These are phyloP conservation scores for Yueomyces sinensis DNA, from an alignment of 805 yeast species.

Conservation along the genomic window DNA sequence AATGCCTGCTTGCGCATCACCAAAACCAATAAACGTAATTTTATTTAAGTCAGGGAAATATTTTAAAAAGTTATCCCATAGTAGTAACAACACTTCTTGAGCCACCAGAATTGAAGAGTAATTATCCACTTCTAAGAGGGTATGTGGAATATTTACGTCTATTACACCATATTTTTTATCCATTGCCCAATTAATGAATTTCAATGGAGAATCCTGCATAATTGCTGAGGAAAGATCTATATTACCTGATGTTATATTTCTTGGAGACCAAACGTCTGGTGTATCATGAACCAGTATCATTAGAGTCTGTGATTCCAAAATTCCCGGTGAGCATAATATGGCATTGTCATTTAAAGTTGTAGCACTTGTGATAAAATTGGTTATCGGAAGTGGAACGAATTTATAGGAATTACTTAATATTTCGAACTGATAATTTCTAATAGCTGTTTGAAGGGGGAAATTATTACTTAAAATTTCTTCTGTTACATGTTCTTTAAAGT, in stretches of 20 bases:
- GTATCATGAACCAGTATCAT: conserved; percentile 78
- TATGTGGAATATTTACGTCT: conserved; percentile 69
- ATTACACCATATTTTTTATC: conserved; percentile 59
- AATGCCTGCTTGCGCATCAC: conserved; percentile 78
- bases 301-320: conserved; percentile 50
- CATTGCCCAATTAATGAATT: conserved; percentile 56
- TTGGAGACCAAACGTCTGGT: conserved; percentile 81
- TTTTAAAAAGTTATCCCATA: conserved; percentile 86
- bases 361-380: conserved; percentile 11
- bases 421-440: conserved; percentile 57
- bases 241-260: conserved; percentile 67
- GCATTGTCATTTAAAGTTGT: conserved; percentile 22
- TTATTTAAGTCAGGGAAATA: conserved; percentile 55
- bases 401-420: conserved; percentile 39
- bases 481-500: conserved; percentile 24
- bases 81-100: conserved; percentile 61
- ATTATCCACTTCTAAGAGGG: conserved; percentile 30
- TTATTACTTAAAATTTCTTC: conserved; percentile 27
- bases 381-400: conserved; percentile 58
- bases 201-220: conserved; percentile 60
- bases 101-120: conserved; percentile 55
- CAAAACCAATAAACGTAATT: conserved; percentile 72
- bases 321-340: conserved; percentile 48
- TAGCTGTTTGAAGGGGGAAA: conserved; percentile 52
- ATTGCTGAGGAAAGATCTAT: conserved; percentile 62